Percentiles rank a stretch among this genome's conserved stretches.
These are phyloP conservation scores for Protomyces inouyei DNA, from an alignment of 1,139 yeast genomes.

Conservation along the genomic window DNA sequence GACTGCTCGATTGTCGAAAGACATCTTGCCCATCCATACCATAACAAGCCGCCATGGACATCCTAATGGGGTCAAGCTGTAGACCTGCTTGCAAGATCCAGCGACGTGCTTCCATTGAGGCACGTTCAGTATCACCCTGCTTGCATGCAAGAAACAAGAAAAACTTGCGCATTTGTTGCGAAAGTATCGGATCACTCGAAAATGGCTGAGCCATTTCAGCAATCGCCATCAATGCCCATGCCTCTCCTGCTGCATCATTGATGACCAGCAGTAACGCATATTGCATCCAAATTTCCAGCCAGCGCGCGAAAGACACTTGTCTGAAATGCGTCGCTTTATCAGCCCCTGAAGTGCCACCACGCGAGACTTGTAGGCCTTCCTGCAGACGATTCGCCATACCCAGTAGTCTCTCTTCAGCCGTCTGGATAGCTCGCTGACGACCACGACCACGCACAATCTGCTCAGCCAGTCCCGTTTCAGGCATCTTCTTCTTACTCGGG, in stretches of 20 bases:
- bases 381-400: slow-evolving; percentile 34
- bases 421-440: neutral
- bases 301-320: slow-evolving; percentile 68
- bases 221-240: slow-evolving; percentile 62
- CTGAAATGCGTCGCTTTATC: slow-evolving; percentile 53
- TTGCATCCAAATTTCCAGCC: slow-evolving; percentile 83
- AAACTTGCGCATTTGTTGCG: slow-evolving; percentile 53
- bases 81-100: slow-evolving; percentile 68
- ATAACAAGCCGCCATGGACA: slow-evolving; percentile 66
- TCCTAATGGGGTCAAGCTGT: slow-evolving; percentile 59
- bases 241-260: slow-evolving; percentile 62
- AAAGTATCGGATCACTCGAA: slow-evolving; percentile 64
- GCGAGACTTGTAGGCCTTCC: slow-evolving; percentile 37
- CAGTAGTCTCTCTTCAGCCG: slow-evolving; percentile 49
- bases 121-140: slow-evolving; percentile 49
- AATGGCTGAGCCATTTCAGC: slow-evolving; percentile 41
- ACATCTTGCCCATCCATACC: slow-evolving; percentile 55
- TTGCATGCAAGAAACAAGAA: slow-evolving; percentile 57
- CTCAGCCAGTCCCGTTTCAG: neutral
- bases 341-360: slow-evolving; percentile 42
- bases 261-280: slow-evolving; percentile 63
- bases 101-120: slow-evolving; percentile 56
- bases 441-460: neutral
- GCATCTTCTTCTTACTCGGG: slow-evolving; percentile 41
- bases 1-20: slow-evolving; percentile 74